Conservation (phyloP, 345 rosid genomes). For the Salix viminalis region DNA sequence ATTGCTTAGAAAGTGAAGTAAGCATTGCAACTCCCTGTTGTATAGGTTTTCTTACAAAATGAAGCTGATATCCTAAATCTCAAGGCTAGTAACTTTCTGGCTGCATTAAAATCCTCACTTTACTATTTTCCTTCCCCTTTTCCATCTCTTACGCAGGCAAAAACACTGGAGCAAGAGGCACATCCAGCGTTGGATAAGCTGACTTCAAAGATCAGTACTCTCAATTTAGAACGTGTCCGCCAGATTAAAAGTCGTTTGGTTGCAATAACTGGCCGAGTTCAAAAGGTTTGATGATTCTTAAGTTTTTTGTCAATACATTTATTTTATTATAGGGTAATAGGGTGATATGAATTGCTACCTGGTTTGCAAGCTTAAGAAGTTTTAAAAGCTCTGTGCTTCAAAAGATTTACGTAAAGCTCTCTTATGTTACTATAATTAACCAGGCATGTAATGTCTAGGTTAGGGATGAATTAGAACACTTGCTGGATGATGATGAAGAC, state of each 20-base stretch:
- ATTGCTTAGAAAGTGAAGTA: constrained; percentile 64
- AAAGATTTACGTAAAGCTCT: neutral
- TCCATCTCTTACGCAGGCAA: constrained; percentile 37
- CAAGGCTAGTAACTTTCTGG: neutral
- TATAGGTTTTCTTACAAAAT: constrained; percentile 29
- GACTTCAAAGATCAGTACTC: constrained; percentile 71
- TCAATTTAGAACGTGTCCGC: constrained; percentile 62
- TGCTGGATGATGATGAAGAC: constrained; percentile 93
- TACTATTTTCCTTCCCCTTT: neutral
- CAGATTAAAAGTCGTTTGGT: constrained; percentile 69
- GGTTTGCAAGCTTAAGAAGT: neutral
- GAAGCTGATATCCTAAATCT: constrained; percentile 24
- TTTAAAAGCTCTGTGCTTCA: neutral
- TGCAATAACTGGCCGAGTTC: constrained; percentile 68
- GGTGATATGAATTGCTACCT: neutral
- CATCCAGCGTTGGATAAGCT: constrained; percentile 69
- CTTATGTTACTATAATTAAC: neutral
- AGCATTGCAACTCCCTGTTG: neutral
- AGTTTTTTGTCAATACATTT: neutral
- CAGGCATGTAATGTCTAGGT: constrained; percentile 41
- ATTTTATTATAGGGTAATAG: neutral
- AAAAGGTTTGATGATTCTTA: constrained; percentile 43
- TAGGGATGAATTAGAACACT: constrained; percentile 83
- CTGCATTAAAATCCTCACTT: neutral
- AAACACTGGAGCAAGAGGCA: constrained; percentile 57